phyloP scores from a whole-genome alignment of 2,329 filamentous ascomycete genomes.

The Sphaerulina vaccinii region DNA sequence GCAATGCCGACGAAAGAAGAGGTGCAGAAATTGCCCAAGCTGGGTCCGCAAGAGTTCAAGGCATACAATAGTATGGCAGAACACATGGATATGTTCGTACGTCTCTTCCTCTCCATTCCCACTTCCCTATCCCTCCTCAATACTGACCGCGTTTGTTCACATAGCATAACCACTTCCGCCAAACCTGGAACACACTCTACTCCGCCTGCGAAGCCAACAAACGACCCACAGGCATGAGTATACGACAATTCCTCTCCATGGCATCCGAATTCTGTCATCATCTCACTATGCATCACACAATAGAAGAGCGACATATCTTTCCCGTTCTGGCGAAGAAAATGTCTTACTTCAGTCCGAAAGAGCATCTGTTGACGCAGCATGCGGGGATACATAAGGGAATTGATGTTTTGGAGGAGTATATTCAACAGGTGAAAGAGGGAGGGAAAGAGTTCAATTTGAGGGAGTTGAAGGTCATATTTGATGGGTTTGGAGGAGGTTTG shows the following conservation, averaged over 20 bases:
- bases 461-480: conserved; percentile 69
- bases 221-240: conserved; percentile 63
- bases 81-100: conserved; percentile 70
- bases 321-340: conserved; percentile 73
- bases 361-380: conserved; percentile 72
- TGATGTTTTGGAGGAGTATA: conserved; percentile 37
- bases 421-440: conserved; percentile 48
- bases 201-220: conserved; percentile 59
- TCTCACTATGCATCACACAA: conserved; percentile 74
- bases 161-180: conserved; percentile 76
- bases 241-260: conserved; percentile 65
- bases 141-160: not conserved
- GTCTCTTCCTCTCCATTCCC: conserved; percentile 30
- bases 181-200: conserved; percentile 70
- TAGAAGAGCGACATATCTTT: conserved; percentile 73
- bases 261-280: conserved; percentile 69
- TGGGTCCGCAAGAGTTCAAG: conserved; percentile 65
- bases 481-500: conserved; percentile 73
- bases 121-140: not conserved
- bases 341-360: conserved; percentile 69
- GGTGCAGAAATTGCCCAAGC: conserved; percentile 55
- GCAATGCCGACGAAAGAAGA: conserved; percentile 18
- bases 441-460: conserved; percentile 58
- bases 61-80: conserved; percentile 72
- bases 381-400: conserved; percentile 68